These are phyloP conservation scores for Candida loeiensis DNA, from an alignment of 805 yeast species.

Conservation along the genomic window DNA sequence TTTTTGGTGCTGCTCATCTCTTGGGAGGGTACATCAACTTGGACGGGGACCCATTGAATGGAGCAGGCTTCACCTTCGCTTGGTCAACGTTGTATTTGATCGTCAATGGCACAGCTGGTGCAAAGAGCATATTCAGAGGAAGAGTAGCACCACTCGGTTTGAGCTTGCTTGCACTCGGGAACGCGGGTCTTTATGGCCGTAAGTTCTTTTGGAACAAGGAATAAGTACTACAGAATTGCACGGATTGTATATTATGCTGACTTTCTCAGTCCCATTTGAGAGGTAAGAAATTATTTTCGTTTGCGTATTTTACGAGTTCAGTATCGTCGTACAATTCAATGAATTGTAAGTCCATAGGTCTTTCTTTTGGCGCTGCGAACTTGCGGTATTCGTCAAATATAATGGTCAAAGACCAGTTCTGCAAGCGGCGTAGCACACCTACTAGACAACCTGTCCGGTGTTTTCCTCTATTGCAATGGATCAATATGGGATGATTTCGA, in stretches of 20 bases:
- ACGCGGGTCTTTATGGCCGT: constrained; percentile 65
- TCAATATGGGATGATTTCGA: constrained; percentile 82
- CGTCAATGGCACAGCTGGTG: constrained; percentile 62
- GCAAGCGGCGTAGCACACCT: constrained; percentile 85
- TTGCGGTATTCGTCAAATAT: constrained; percentile 93
- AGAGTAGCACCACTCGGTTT: constrained; percentile 62
- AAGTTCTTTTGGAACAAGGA: constrained; percentile 49
- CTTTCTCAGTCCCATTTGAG: constrained; percentile 1
- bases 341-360: constrained; percentile 94
- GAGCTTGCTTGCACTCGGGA: constrained; percentile 55
- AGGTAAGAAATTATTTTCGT: constrained; percentile 14
- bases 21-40: constrained; percentile 70
- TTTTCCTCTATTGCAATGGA: constrained; percentile 95
- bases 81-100: constrained; percentile 76
- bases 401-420: constrained; percentile 89
- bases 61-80: constrained; percentile 75
- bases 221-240: background rate
- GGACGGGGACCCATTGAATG: constrained; percentile 75
- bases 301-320: constrained; percentile 56
- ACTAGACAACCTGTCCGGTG: constrained; percentile 96
- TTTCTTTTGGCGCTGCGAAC: constrained; percentile 91
- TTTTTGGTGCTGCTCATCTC: constrained; percentile 61
- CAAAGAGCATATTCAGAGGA: constrained; percentile 51
- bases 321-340: constrained; percentile 81
- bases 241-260: background rate